These are phyloP conservation scores for Chlamydomonas reinhardtii DNA, from an alignment of 163 green algal genomes.

Conservation along the genomic window DNA sequence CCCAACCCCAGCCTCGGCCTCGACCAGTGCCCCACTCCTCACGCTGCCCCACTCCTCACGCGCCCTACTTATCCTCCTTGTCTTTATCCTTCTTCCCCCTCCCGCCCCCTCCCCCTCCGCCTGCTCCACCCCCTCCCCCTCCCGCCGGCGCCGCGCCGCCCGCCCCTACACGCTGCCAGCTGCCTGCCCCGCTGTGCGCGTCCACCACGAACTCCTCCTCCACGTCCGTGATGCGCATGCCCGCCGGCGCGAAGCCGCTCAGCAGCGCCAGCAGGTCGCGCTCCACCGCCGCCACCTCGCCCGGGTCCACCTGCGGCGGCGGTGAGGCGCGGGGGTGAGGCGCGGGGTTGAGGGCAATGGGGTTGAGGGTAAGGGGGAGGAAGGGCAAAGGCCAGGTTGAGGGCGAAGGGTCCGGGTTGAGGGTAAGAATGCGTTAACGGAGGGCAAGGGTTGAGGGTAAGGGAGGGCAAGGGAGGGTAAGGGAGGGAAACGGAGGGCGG, in stretches of 20 bases:
- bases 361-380: neutral
- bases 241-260: constrained; percentile 70
- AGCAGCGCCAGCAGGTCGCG: constrained; percentile 76
- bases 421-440: no score
- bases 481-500: no score
- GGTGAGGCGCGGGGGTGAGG: neutral
- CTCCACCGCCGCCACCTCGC: constrained; percentile 65
- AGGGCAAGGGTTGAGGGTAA: no score
- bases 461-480: no score
- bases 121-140: no score
- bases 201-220: constrained; percentile 87
- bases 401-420: no score
- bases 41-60: no score
- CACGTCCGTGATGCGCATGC: constrained; percentile 80
- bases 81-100: no score
- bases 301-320: constrained; percentile 41
- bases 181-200: constrained; percentile 52
- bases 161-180: constrained; percentile 60
- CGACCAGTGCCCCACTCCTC: no score
- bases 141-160: neutral
- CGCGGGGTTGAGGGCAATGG: neutral
- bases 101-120: no score
- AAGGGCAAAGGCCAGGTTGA: neutral
- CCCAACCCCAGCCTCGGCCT: no score
- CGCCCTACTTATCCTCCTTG: no score